Evolutionary conservation across 1,284 basidiomycete genomes (phyloP), one percentile per base, ranked within the genome.

Genomic region (Xerocomus amazonicus): DNA sequence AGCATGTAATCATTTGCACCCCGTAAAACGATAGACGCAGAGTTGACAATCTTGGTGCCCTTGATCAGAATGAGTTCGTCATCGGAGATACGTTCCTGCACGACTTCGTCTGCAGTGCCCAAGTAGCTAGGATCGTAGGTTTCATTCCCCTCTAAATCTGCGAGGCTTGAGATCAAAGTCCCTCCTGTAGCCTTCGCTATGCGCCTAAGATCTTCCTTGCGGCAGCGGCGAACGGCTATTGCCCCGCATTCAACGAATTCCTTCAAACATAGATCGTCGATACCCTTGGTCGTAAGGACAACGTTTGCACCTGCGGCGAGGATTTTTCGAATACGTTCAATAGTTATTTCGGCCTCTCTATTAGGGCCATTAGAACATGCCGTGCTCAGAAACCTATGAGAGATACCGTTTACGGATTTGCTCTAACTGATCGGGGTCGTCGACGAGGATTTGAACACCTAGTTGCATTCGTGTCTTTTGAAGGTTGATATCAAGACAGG

Each of bases 1-100:
- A 99, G 75, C 88, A 99, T 92, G 71, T 97, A 99, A 73, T 99
- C 97, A 72, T 99, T 99, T 35, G 97, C 97, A 50, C 97, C 97
- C 52, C 97, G 84, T 54, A 99, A 75, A 52, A 99, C 84, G 65
- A 99, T 90, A 35, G 95, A 97, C 23, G 90, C 79, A 17, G 93
- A 95, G 74, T 76, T 95, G 67, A 98, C 95, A 32, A 94, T 87
- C 74, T 97, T 99, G 48, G 96, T 98, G 6, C 97, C 97, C 73
- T 97, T 97, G 73, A 99, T 79, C 52, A 99, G 76, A 68, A 99
- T 99, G 42, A 97, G 80, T 69, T 99, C 97, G 70, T 99, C 97
- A 63, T 99, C 97, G n/a, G 91, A 89, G 67, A 99, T 92, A 54
- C 96, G 83, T 73, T 98, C 95, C 69, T 99, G 97, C 5, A 91